phyloP scores from a whole-genome alignment of 169 alveolate genomes.

The Plasmodium cynomolgi region DNA sequence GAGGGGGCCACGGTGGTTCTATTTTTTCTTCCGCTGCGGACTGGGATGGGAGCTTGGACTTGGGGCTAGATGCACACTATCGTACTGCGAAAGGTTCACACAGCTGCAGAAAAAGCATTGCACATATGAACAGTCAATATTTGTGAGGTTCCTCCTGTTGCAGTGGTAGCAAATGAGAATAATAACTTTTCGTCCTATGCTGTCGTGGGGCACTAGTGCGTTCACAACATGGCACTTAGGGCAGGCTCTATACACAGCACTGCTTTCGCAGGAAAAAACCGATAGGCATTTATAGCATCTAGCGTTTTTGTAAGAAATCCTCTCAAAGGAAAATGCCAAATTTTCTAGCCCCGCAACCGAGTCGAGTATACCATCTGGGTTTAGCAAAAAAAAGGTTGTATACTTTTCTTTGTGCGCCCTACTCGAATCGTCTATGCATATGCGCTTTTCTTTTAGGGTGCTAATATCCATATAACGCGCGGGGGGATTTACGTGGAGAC shows the following conservation, averaged over 20 bases:
- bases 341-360: constrained; percentile 56
- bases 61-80: not conserved
- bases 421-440: not conserved
- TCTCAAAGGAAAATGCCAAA: not conserved
- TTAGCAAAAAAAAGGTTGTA: constrained; percentile 32
- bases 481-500: not conserved
- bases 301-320: not conserved
- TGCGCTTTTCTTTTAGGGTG: constrained; percentile 2
- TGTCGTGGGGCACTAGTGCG: constrained; percentile 40
- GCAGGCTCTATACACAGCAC: constrained; percentile 13
- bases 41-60: not conserved
- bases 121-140: constrained; percentile 21
- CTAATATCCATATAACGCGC: constrained; percentile 20
- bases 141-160: constrained; percentile 21
- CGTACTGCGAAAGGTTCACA: constrained; percentile 4
- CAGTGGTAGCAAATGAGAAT: constrained; percentile 35
- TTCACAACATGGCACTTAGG: constrained; percentile 47
- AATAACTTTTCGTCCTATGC: constrained; percentile 27
- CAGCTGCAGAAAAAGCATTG: constrained; percentile 25
- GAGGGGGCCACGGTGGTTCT: not conserved
- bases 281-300: constrained; percentile 28
- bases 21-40: not conserved
- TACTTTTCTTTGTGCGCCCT: constrained; percentile 10
- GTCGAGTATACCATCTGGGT: constrained; percentile 62
- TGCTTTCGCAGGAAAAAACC: constrained; percentile 36